Evolutionary conservation across 768 basidiomycete species (phyloP).

Genomic region (Sarcodon aspratus): DNA sequence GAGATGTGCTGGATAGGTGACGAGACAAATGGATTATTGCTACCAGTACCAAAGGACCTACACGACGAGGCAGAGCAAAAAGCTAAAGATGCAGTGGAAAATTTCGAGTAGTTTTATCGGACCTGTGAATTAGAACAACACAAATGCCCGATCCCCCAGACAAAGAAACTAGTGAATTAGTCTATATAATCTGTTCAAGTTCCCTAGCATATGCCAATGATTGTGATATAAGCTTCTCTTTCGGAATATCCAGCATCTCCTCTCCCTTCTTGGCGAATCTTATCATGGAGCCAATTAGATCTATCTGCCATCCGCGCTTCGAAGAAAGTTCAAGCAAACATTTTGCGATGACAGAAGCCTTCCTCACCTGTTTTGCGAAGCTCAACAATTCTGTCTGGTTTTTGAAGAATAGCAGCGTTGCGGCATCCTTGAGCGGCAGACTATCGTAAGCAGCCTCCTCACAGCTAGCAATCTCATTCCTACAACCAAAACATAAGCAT

Average conservation of each 20-base stretch:
- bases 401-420: constrained; percentile 85
- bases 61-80: constrained; percentile 76
- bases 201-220: constrained; percentile 77
- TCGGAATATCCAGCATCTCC: constrained; percentile 78
- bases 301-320: constrained; percentile 79
- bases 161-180: background rate
- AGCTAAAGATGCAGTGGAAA: constrained; percentile 80
- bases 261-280: constrained; percentile 74
- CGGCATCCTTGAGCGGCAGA: constrained; percentile 82
- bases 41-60: constrained; percentile 77
- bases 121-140: background rate
- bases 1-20: constrained; percentile 95
- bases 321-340: constrained; percentile 5
- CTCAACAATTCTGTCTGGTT: constrained; percentile 64
- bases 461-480: constrained; percentile 95
- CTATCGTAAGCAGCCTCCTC: constrained; percentile 92
- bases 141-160: background rate
- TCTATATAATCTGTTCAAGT: constrained; percentile 82
- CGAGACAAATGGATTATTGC: constrained; percentile 72
- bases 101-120: constrained; percentile 31
- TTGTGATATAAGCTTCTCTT: constrained; percentile 69
- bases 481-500: constrained; percentile 18
- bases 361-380: constrained; percentile 71
- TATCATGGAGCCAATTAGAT: constrained; percentile 57
- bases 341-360: background rate